These are phyloP conservation scores for Daphne laureola DNA, from an alignment of 441 rosid species.

Conservation along the genomic window DNA sequence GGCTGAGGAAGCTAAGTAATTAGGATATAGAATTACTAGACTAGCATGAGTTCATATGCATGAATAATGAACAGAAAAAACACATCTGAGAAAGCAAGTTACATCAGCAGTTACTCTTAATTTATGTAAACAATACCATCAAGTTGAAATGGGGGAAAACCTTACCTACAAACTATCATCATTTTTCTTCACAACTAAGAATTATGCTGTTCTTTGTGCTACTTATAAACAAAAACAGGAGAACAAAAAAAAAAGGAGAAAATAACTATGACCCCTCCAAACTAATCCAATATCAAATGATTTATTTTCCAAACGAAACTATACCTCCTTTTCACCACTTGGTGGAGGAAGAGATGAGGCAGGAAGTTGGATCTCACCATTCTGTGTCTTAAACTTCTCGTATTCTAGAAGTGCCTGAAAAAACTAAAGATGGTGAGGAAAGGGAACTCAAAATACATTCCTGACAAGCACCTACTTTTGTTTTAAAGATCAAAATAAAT, in stretches of 20 bases:
- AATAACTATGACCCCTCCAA: too few species aligned
- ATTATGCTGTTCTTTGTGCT: too few species aligned
- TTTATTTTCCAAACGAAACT: background rate
- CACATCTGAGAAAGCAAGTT: background rate
- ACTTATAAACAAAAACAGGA: too few species aligned
- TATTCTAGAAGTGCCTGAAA: conserved; percentile 75
- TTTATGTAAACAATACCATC: too few species aligned
- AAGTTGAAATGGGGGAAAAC: too few species aligned
- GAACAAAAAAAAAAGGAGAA: too few species aligned
- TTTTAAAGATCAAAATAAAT: background rate
- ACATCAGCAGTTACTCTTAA: too few species aligned
- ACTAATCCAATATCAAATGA: too few species aligned
- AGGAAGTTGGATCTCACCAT: conserved; percentile 65
- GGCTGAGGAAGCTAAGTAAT: conserved; percentile 22
- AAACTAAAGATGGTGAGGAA: conserved; percentile 19
- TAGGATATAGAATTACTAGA: conserved; percentile 3
- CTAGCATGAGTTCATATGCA: too few species aligned
- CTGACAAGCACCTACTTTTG: too few species aligned
- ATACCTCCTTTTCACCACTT: conserved; percentile 60
- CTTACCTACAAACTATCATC: too few species aligned
- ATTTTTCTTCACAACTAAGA: too few species aligned
- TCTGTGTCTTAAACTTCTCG: conserved; percentile 53
- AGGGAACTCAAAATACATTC: background rate
- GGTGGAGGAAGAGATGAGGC: conserved; percentile 33
- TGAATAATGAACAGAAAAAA: background rate